Evolutionary conservation across 2,329 filamentous ascomycete genomes (phyloP).

Genomic region (Stagonosporopsis tanaceti): DNA sequence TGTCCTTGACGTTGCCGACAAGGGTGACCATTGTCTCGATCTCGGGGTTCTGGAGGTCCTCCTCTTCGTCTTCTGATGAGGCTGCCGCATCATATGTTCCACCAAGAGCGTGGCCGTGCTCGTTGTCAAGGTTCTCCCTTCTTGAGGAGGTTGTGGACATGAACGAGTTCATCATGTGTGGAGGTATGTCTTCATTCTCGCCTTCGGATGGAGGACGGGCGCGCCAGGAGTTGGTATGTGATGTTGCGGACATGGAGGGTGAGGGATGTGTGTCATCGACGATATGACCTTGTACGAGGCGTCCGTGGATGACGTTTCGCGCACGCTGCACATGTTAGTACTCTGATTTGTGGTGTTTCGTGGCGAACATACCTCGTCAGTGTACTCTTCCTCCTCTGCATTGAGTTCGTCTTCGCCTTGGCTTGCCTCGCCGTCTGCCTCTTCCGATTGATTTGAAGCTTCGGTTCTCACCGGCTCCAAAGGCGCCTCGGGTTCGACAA

Average conservation of each 20-base stretch:
- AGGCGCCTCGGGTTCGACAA: slow-evolving; percentile 43
- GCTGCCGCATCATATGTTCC: slow-evolving; percentile 84
- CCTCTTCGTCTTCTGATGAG: slow-evolving; percentile 91
- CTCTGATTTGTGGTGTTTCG: background rate
- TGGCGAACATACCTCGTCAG: slow-evolving; percentile 65
- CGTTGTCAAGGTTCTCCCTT: slow-evolving; percentile 51
- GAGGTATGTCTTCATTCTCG: slow-evolving; percentile 65
- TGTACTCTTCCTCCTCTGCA: slow-evolving; percentile 58
- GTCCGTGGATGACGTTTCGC: slow-evolving; percentile 87
- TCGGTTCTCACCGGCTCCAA: slow-evolving; percentile 36
- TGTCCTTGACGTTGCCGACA: slow-evolving; percentile 90
- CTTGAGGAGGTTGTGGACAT: slow-evolving; percentile 79
- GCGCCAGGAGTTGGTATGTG: slow-evolving; percentile 62
- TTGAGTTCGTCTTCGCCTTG: slow-evolving; percentile 33
- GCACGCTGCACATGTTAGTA: slow-evolving; percentile 62
- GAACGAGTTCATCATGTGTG: slow-evolving; percentile 83
- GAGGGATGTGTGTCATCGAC: slow-evolving; percentile 94
- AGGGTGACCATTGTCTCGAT: slow-evolving; percentile 95
- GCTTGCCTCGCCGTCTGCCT: slow-evolving; percentile 23
- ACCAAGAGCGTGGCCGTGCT: slow-evolving; percentile 76
- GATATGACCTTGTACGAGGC: slow-evolving; percentile 91
- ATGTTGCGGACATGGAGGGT: slow-evolving; percentile 70
- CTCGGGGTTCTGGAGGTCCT: slow-evolving; percentile 79
- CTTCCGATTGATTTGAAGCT: slow-evolving; percentile 28
- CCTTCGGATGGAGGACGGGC: slow-evolving; percentile 55